Evolutionary conservation across 768 basidiomycete species (phyloP), one percentile per base, ranked within the genome.

Genomic region (Pleurotus tuber-regium): DNA sequence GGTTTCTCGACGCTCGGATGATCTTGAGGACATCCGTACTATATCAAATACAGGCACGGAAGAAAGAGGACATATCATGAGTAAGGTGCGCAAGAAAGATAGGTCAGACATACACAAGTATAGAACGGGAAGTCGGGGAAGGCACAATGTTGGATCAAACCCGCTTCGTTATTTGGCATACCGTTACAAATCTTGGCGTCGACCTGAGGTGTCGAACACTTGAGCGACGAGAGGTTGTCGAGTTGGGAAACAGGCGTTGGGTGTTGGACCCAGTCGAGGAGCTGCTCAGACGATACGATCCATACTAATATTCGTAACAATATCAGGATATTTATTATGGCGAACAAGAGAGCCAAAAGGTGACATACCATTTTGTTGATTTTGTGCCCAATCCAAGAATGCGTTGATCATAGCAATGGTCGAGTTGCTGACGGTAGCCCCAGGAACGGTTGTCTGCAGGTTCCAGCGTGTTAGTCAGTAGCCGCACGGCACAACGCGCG

Each of bases 371-470:
- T 89, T 76, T 42, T 74, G 74, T 61, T 86, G 83, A 56, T 75
- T 56, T 61, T 92, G 89, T 0, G 83, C 87, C 89, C 89, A 92
- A 64, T 91, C 88, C 29, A 91, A 70, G 72, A 89, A 91, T 16
- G 74, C 61, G 59, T 91, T 90, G 63, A 92, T 80, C 87, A 89
- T 89, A 24, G 73, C 60, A 59, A 90, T 84, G 3, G 82, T 85
- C 2, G 76, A 75, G 41, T 71, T 73, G 2, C 70, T 65, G 3
- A 72, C 66, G 12, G 67, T 64, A 12, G 83, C 75, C 43, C 86
- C 86, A 14, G 88, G 86, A 54, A 86, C 82, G 2, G 75, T 77
- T 14, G 64, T 71, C 81, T 74, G n/a, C n/a, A n/a, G n/a, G n/a
- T n/a, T n/a, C n/a, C n/a, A n/a, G n/a, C n/a, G n/a, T n/a, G n/a